phyloP scores from a whole-genome alignment of 805 yeast genomes.

The Candida dajiaensis region DNA sequence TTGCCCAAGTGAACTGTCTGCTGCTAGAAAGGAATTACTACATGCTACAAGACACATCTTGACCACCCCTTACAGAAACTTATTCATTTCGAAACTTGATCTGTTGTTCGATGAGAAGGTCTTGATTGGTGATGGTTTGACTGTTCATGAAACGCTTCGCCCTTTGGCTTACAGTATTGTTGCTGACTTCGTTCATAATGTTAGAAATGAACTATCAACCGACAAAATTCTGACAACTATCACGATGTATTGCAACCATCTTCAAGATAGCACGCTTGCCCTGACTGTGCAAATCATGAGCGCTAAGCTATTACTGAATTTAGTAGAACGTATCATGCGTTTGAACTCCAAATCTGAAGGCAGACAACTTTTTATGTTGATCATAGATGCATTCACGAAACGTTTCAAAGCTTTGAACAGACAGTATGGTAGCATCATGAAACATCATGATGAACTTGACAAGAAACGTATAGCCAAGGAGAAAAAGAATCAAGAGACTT shows the following conservation, averaged over 20 bases:
- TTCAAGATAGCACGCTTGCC: slow-evolving; percentile 78
- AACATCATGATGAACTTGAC: slow-evolving; percentile 51
- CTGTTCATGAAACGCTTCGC: slow-evolving; percentile 82
- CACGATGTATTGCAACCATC: slow-evolving; percentile 67
- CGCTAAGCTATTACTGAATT: slow-evolving; percentile 79
- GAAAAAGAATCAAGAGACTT: slow-evolving; percentile 30
- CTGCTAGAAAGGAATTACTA: slow-evolving; percentile 85
- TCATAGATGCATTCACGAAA: slow-evolving; percentile 82
- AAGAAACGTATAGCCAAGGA: slow-evolving; percentile 37
- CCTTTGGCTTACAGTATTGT: slow-evolving; percentile 93
- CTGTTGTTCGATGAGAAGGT: slow-evolving; percentile 81
- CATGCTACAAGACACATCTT: slow-evolving; percentile 95
- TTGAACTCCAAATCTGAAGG: slow-evolving; percentile 73
- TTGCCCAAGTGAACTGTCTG: slow-evolving; percentile 89
- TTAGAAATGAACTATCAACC: slow-evolving; percentile 74
- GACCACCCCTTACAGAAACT: slow-evolving; percentile 77
- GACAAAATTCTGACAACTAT: slow-evolving; percentile 87
- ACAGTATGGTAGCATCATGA: slow-evolving; percentile 60
- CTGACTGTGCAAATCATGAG: slow-evolving; percentile 94
- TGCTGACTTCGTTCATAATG: slow-evolving; percentile 93
- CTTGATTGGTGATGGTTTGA: slow-evolving; percentile 86
- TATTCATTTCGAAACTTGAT: slow-evolving; percentile 83
- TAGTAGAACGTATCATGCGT: slow-evolving; percentile 83
- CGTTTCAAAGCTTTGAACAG: slow-evolving; percentile 72
- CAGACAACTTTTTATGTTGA: slow-evolving; percentile 73